These are phyloP conservation scores for Eucalyptus regnans DNA, from an alignment of 345 rosid species.

Conservation along the genomic window DNA sequence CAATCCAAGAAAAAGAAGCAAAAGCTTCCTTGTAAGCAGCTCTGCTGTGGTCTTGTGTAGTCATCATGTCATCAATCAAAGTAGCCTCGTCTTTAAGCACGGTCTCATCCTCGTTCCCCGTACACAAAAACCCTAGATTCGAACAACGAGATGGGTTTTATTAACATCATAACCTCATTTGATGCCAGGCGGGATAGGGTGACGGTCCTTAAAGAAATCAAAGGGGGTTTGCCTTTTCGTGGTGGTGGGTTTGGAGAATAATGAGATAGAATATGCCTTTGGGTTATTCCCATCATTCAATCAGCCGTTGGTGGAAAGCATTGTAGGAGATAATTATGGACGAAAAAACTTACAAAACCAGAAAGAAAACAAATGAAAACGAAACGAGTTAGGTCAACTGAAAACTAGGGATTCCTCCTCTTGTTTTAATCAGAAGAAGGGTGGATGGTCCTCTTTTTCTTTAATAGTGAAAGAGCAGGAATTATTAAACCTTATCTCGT, in stretches of 20 bases:
- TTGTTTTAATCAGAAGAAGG: neutral
- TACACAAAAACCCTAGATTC: neutral
- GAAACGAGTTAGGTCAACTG: neutral
- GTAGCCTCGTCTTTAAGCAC: neutral
- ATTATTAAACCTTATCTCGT: conserved; percentile 13
- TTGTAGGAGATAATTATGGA: neutral
- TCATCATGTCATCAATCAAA: neutral
- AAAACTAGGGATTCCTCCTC: neutral
- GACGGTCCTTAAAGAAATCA: neutral
- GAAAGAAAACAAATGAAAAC: neutral
- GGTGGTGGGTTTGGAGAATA: neutral
- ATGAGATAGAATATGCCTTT: neutral
- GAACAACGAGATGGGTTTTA: neutral
- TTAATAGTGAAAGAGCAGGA: neutral
- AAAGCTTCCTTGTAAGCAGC: neutral
- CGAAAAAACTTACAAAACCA: neutral
- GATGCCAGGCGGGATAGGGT: neutral
- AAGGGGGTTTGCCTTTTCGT: neutral
- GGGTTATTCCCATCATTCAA: neutral
- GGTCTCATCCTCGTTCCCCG: neutral
- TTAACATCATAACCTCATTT: neutral
- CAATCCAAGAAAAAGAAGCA: neutral
- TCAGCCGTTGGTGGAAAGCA: neutral
- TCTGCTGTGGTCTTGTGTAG: neutral
- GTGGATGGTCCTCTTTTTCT: neutral